These are phyloP conservation scores for Ceraceosorus bombacis DNA, from an alignment of 1,284 basidiomycete genomes.

Conservation along the genomic window DNA sequence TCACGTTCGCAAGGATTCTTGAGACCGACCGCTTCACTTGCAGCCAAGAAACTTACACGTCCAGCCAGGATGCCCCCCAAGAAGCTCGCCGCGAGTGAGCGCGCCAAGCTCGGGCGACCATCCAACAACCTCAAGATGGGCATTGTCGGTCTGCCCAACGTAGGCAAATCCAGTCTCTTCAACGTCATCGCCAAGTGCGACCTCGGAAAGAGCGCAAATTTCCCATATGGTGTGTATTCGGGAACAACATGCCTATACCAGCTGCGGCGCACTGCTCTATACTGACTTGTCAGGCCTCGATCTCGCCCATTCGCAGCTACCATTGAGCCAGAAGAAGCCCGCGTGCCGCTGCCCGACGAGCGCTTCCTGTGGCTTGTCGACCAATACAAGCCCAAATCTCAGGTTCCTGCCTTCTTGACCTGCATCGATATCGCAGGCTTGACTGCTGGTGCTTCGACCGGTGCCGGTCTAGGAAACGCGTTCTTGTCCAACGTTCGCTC, in stretches of 20 bases:
- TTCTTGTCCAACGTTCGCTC: conserved; percentile 96
- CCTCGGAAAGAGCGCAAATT: conserved; percentile 96
- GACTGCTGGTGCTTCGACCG: conserved; percentile 91
- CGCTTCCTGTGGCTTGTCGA: conserved; percentile 92
- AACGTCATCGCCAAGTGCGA: conserved; percentile 81
- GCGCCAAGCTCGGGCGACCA: conserved; percentile 41
- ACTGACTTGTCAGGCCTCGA: not conserved
- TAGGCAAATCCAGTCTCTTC: conserved; percentile 51
- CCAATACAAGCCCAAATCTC: conserved; percentile 78
- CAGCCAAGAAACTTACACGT: too few species aligned
- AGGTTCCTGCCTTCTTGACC: conserved; percentile 88
- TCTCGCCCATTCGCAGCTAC: conserved; percentile 57
- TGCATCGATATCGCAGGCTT: conserved; percentile 99
- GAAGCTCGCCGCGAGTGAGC: conserved; percentile 30
- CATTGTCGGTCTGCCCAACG: conserved; percentile 47
- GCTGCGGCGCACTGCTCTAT: not conserved
- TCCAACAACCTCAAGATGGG: conserved; percentile 49
- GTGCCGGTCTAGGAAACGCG: conserved; percentile 93
- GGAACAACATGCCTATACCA: not conserved
- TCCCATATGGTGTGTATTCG: conserved; percentile 61
- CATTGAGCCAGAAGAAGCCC: conserved; percentile 61
- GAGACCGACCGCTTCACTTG: too few species aligned
- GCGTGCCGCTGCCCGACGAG: conserved; percentile 90
- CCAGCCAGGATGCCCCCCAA: conserved; percentile 41
- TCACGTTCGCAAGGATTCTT: too few species aligned